Base-by-base conservation (phyloP, 2,329 filamentous ascomycete genomes). In the Diplocarpon mali region DNA sequence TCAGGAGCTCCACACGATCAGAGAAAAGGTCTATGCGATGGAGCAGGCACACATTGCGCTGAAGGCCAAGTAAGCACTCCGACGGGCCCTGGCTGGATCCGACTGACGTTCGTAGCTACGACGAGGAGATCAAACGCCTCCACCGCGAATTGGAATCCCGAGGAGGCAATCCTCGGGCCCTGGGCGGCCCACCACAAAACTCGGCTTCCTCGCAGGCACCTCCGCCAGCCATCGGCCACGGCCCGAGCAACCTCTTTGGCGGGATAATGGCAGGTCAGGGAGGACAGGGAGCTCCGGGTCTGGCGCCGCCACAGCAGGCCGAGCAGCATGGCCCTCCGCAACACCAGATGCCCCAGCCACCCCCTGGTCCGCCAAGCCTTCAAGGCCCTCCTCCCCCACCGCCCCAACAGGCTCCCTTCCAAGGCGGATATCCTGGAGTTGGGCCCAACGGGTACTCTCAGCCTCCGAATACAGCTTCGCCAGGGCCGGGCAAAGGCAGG, bases 211-310 rank as follows among this genome's bases (percentile, higher is more conserved):
- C 85, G 39, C 84, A 87, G 51, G 84, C 30, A 32, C 30, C 85
- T 49, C 90, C 92, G 30, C 89, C 81, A 30, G 70, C 86, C 40
- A 85, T 96, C 55, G 86, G 88, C 24, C 85, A 93, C 60, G 89
- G 90, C 20, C 79, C 80, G 45, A 90, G 84, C 63, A 92, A 93
- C 60, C 74, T 96, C 34, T 96, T 98, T 62, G 88, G 87, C 55
- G 88, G 87, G 45, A 95, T 96, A 62, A 96, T 98, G 86, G 80
- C 89, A 45, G 90, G 90, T 53, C 80, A 80, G 64, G 79, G 76
- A 51, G 85, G 82, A 58, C 87, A 90, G 68, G 84, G 82, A 57
- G 87, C 85, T 49, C 84, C 87, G 52, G 86, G 85, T 49, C 80
- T 94, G 56, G 88, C 88, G 48, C 79, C 78, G 57, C 68, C 67